phyloP scores from a whole-genome alignment of 305 asterid species.

The Caryopteris hybrid region DNA sequence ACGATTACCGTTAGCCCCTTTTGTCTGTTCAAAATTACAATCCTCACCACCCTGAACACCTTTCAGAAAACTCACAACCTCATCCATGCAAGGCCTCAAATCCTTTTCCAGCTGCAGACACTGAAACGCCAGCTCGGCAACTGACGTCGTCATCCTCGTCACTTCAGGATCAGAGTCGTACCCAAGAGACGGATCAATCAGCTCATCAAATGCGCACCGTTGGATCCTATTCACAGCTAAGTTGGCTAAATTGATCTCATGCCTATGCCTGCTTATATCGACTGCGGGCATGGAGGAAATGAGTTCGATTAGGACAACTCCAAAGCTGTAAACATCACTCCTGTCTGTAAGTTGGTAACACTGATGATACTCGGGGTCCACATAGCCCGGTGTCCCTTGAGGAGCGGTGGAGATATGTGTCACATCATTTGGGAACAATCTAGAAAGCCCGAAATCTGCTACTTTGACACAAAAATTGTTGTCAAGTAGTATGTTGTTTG shows the following conservation, averaged over 20 bases:
- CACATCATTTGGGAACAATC: conserved; percentile 59
- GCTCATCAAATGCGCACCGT: conserved; percentile 42
- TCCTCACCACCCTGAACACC: conserved; percentile 34
- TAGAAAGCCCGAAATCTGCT: conserved; percentile 78
- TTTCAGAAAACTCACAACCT: conserved; percentile 37
- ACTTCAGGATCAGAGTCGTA: conserved; percentile 41
- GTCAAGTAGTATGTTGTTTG: conserved; percentile 64
- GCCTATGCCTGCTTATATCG: conserved; percentile 54
- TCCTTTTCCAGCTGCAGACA: conserved; percentile 80
- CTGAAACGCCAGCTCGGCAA: conserved; percentile 67
- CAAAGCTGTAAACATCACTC: conserved; percentile 81
- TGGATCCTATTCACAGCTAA: conserved; percentile 60
- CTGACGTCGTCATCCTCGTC: conserved; percentile 56
- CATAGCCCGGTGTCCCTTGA: conserved; percentile 83
- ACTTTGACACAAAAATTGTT: conserved; percentile 55
- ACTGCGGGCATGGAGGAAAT: conserved; percentile 79
- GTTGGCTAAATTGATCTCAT: conserved; percentile 62
- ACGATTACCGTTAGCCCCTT: neutral
- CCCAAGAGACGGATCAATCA: conserved; percentile 57
- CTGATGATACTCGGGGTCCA: conserved; percentile 78
- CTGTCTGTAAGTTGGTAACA: conserved; percentile 62
- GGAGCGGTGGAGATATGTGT: conserved; percentile 87
- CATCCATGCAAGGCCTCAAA: conserved; percentile 74
- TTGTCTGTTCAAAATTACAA: conserved; percentile 7
- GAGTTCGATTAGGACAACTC: conserved; percentile 74